Base-by-base conservation (phyloP, 345 rosid genomes). In the Gossypium sturtianum region DNA sequence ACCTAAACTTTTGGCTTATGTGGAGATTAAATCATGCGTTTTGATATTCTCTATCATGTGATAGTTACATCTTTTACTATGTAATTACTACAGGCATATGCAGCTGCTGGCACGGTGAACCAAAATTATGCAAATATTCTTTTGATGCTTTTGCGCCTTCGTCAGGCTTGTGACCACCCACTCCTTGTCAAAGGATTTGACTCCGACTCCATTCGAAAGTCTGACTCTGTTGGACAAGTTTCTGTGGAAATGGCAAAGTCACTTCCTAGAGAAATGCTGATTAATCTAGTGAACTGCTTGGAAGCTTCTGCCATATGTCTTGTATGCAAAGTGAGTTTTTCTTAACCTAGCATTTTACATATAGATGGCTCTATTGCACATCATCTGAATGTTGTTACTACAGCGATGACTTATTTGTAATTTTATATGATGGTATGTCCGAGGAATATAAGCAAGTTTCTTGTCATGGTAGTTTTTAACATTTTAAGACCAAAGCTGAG, bases 131-230 rank as follows among this genome's bases (percentile, higher is more conserved):
- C 97, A 71, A 94, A 87, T 82, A 92, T 94, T 80, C 98, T 94
- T 82, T 82, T 94, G 83, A 82, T 94, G 97, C 97, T 94, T 82
- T 85, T 94, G 83, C 95, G 97, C 72, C 92, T 94, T 49, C 95
- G 98, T 70, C 97, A 92, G 81, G 98, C 98, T 78, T 92, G 98
- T 84, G 97, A 91, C 78, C 97, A 94, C 76, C 98, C 98, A 23
- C 76, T 84, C 77, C 97, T 94, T 70, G 93, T 89, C 43, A 88
- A 89, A 82, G 83, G 80, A 76, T 79, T 75, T 79, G 78, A 69
- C 81, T 83, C 94, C 65, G 88, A 86, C 62, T 86, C 88, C 64
- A 87, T 87, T 70, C 89, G 84, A 64, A 81, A 66, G 78, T 84
- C 97, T 72, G 87, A 86, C 69, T 86, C 87, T 68, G 86, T 86